These are phyloP conservation scores for Stramenopiles sp. DNA, from an alignment of 352 stramenopile species.

Conservation along the genomic window DNA sequence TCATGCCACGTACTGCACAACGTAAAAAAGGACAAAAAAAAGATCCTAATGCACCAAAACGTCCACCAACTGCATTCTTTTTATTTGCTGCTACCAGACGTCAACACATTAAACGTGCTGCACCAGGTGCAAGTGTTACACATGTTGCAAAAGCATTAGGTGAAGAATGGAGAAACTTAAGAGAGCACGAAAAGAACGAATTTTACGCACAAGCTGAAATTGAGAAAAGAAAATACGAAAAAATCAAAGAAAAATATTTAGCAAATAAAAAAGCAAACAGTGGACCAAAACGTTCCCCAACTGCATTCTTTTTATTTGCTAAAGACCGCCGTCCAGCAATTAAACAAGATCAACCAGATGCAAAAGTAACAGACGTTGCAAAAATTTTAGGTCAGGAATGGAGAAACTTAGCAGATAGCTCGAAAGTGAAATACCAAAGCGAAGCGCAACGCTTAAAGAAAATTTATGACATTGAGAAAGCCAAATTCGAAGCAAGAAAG, in stretches of 20 bases:
- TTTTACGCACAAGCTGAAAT: constrained; percentile 53
- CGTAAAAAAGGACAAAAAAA: constrained; percentile 59
- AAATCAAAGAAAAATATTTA: constrained; percentile 65
- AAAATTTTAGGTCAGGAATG: constrained; percentile 48
- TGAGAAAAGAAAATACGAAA: constrained; percentile 56
- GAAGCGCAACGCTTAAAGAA: constrained; percentile 53
- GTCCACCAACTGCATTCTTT: constrained; percentile 62
- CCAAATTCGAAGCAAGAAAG: not conserved
- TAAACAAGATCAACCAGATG: constrained; percentile 63
- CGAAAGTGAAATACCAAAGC: constrained; percentile 66
- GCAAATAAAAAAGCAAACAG: constrained; percentile 74
- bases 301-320: constrained; percentile 74
- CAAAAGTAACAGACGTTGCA: constrained; percentile 76
- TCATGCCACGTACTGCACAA: not conserved
- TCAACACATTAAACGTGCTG: constrained; percentile 11
- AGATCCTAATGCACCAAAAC: constrained; percentile 69
- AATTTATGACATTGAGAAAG: not conserved
- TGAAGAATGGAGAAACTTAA: constrained; percentile 52
- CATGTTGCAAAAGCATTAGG: constrained; percentile 44
- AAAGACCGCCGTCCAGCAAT: constrained; percentile 29
- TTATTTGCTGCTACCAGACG: constrained; percentile 68
- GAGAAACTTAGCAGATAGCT: constrained; percentile 65
- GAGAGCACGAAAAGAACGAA: constrained; percentile 37
- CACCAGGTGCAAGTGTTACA: constrained; percentile 15
- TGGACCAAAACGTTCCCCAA: constrained; percentile 75